Percentiles rank a stretch among this genome's conserved stretches.
Conservation (phyloP, 495 filamentous ascomycete species). For the Podospora appendiculata region DNA sequence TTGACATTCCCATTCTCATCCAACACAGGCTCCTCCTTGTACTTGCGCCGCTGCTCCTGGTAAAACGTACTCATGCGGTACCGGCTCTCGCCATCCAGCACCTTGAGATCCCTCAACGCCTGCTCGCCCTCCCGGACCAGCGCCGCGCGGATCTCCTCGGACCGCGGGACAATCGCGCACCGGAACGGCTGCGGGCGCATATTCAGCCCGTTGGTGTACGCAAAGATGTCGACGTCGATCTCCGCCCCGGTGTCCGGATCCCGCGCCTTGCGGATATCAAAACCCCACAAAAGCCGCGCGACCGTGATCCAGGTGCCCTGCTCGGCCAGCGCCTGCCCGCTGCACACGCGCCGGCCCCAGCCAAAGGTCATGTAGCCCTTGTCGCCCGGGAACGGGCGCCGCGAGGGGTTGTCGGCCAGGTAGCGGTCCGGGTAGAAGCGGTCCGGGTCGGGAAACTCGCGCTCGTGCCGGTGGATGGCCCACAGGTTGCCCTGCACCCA, state of each 20-base stretch:
- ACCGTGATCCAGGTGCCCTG: slow-evolving; percentile 50
- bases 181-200: slow-evolving; percentile 47
- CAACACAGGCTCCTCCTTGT: slow-evolving; percentile 20
- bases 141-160: slow-evolving; percentile 39
- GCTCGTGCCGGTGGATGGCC: slow-evolving; percentile 57
- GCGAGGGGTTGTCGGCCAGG: slow-evolving; percentile 36
- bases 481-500: slow-evolving; percentile 57
- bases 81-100: slow-evolving; percentile 51
- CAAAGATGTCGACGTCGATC: slow-evolving; percentile 47
- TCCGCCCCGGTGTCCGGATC: slow-evolving; percentile 39
- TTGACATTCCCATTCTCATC: slow-evolving; percentile 22
- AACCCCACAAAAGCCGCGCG: slow-evolving; percentile 48
- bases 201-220: slow-evolving; percentile 47
- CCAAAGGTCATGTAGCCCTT: slow-evolving; percentile 59
- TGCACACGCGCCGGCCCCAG: slow-evolving; percentile 53
- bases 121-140: slow-evolving; percentile 49
- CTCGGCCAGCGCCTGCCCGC: slow-evolving; percentile 51
- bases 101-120: slow-evolving; percentile 43
- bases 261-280: slow-evolving; percentile 41
- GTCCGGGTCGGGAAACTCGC: slow-evolving; percentile 56
- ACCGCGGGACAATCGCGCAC: slow-evolving; percentile 42
- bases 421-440: slow-evolving; percentile 46
- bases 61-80: slow-evolving; percentile 51
- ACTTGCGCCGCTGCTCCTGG: slow-evolving; percentile 23
- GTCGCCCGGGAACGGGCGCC: slow-evolving; percentile 49